Percentiles rank a stretch among this genome's conserved stretches.
phyloP scores from a whole-genome alignment of 352 stramenopile species.

The Globisporangium takayamanum region DNA sequence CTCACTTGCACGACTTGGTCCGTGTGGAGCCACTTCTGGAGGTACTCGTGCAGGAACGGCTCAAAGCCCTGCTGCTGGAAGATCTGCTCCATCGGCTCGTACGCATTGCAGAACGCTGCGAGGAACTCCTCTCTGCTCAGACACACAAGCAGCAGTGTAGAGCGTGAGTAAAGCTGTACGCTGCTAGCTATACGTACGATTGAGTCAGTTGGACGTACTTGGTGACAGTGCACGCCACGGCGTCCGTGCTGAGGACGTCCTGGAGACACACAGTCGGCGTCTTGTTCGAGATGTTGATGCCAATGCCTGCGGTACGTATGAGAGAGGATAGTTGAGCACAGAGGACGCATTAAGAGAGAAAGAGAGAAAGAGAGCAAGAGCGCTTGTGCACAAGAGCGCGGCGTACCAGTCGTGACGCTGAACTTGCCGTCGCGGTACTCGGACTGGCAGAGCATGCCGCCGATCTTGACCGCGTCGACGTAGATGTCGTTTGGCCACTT shows the following conservation, averaged over 20 bases:
- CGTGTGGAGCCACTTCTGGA: slow-evolving; percentile 80
- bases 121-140: slow-evolving; percentile 75
- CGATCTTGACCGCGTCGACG: slow-evolving; percentile 84
- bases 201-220: slow-evolving; percentile 40
- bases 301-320: slow-evolving; percentile 39
- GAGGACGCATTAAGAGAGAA: not conserved
- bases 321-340: not conserved
- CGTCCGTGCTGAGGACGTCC: slow-evolving; percentile 60
- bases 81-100: slow-evolving; percentile 77
- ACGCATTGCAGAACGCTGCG: slow-evolving; percentile 83
- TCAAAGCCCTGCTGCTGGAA: slow-evolving; percentile 80
- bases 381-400: not conserved
- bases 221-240: slow-evolving; percentile 54
- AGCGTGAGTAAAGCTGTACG: not conserved
- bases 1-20: slow-evolving; percentile 78
- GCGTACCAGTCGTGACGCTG: slow-evolving; percentile 72
- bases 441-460: slow-evolving; percentile 87
- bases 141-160: not conserved
- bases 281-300: slow-evolving; percentile 88
- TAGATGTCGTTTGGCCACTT: slow-evolving; percentile 94
- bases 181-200: not conserved
- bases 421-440: slow-evolving; percentile 77
- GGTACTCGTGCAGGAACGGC: slow-evolving; percentile 81
- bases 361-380: not conserved
- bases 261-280: slow-evolving; percentile 84